phyloP scores from a whole-genome alignment of 352 stramenopile species.

The Globisporangium uncinulatum region DNA sequence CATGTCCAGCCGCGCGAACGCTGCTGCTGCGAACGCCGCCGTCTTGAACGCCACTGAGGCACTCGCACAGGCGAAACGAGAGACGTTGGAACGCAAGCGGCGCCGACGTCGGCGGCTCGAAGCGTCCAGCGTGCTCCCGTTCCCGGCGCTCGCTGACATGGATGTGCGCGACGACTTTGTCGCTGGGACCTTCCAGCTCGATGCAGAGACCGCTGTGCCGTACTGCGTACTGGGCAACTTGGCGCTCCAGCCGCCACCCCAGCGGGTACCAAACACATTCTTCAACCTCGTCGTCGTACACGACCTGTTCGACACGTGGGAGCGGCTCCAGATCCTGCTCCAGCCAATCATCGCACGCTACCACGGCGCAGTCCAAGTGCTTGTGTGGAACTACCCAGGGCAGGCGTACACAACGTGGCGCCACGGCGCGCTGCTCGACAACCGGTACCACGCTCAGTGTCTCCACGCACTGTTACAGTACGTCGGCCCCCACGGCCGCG shows the following conservation, averaged over 20 bases:
- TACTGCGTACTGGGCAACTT: conserved; percentile 84
- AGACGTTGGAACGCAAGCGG: conserved; percentile 33
- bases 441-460: conserved; percentile 87
- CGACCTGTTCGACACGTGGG: conserved; percentile 95
- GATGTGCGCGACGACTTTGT: conserved; percentile 46
- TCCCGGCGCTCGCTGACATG: conserved; percentile 41
- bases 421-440: conserved; percentile 87
- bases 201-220: conserved; percentile 90
- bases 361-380: conserved; percentile 72
- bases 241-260: conserved; percentile 5
- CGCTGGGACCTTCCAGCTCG: conserved; percentile 82
- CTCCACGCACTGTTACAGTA: conserved; percentile 82
- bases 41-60: conserved; percentile 30
- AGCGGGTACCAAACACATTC: conserved; percentile 43
- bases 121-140: conserved; percentile 29
- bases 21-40: conserved; percentile 6
- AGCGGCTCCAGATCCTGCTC: conserved; percentile 93
- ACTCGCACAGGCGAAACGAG: conserved; percentile 35
- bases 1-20: not conserved
- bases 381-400: conserved; percentile 96
- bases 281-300: conserved; percentile 95
- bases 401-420: conserved; percentile 94
- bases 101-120: conserved; percentile 32
- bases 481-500: conserved; percentile 12
- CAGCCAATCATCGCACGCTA: conserved; percentile 86